phyloP scores from a whole-genome alignment of 345 rosid species.

The Syzygium jambos region DNA sequence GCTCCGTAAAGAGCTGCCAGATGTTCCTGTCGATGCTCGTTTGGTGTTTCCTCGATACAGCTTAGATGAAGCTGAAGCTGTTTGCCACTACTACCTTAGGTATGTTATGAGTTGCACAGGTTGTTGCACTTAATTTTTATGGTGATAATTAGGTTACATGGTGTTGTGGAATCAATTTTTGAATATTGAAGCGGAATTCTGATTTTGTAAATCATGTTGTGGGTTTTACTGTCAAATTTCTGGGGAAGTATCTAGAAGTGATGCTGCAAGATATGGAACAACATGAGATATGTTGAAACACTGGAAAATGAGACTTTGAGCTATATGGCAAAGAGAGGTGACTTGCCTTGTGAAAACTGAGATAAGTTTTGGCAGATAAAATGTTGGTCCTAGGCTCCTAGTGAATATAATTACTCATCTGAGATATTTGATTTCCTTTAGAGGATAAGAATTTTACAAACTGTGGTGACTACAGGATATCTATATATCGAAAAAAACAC shows the following conservation, averaged over 20 bases:
- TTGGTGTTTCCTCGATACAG: slow-evolving; percentile 54
- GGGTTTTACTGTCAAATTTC: neutral
- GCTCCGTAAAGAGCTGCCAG: slow-evolving; percentile 80
- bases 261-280: neutral
- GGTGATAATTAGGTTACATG: neutral
- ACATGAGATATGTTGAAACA: neutral
- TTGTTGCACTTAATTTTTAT: neutral
- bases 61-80: slow-evolving; percentile 78
- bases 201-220: neutral
- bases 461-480: neutral
- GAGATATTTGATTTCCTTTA: neutral
- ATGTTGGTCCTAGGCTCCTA: neutral
- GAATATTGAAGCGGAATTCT: neutral
- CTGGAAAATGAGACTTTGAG: neutral
- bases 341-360: neutral
- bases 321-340: neutral
- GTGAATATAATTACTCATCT: neutral
- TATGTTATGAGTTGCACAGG: slow-evolving; percentile 16
- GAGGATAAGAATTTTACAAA: neutral
- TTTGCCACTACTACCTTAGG: slow-evolving; percentile 93
- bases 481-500: neutral
- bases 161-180: neutral
- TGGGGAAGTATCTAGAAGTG: neutral
- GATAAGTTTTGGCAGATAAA: neutral
- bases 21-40: slow-evolving; percentile 82